Evolutionary conservation across 192 early-diverging fungal species (phyloP), one percentile per base, ranked within the genome.

Genomic region (Mortierella antarctica): DNA sequence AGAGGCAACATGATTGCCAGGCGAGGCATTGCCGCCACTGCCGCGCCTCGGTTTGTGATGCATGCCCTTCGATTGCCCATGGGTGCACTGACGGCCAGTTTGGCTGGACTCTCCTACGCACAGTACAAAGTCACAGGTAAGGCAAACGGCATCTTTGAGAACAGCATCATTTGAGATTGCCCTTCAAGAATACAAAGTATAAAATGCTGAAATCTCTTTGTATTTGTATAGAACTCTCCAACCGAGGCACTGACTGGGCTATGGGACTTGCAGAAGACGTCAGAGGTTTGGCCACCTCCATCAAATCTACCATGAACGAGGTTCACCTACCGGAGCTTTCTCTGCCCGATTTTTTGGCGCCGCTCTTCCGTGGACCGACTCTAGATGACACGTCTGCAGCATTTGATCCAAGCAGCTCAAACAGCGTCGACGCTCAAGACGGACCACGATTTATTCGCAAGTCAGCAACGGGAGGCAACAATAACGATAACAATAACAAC

Each of bases 61-160:
- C 76, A 73, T 74, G 74, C 86, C 11, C 59, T 93, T 31, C 78
- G 89, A 13, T 46, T 94, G 9, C 91, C 92, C 15, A 68, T 90
- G 5, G 83, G 87, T 31, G 85, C 88, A 6, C 85, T 86, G 12
- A 90, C 88, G 0, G 88, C 88, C 13, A 87, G 88, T 6, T 85
- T 86, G 41, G 91, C 91, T 20, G 87, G 85, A 53, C 79, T 87
- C 10, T 87, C 90, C 15, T 86, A 90, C 62, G 88, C 89, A 2
- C 85, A 91, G 50, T 90, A 90, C 63, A 92, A 92, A 75, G 48
- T 90, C 47, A 81, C 84, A 79, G 88, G 86, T 87, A 84, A 51
- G 39, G 23, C 21, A 41, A 56, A 54, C 7, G 54, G 6, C 40
- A 45, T 56, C 62, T 56, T 76, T 57, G n/a, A 50, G 18, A 14